Base-by-base conservation (phyloP, 176 grass and related monocot genomes). In the Hordeum marinum region DNA sequence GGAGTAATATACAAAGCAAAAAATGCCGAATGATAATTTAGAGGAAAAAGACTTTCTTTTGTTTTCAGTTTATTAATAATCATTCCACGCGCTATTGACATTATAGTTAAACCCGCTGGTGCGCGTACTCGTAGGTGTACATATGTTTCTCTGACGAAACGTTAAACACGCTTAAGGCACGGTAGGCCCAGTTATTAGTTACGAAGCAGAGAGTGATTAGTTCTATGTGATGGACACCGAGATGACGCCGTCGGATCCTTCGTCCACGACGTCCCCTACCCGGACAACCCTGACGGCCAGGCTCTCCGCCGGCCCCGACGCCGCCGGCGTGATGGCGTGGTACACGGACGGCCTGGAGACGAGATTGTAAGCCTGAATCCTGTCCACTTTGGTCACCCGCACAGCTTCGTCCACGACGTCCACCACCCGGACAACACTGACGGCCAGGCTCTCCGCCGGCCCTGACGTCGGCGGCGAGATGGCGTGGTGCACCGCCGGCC, bases 351-450 rank as follows among this genome's bases (percentile, higher is more conserved):
- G 83, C 73, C 63, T 90, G 79, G 34, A 36, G 72, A 80, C 32
- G 35, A 86, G 20, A 79, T 86, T 90, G 83, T 86, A 36, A 1
- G 83, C 79, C 55, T 86, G 64, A 7, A 90, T 90, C 73, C 55
- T 86, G 55, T 90, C 83, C 79, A 86, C 88, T 52, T 63, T 90
- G 20, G 67, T 69, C 64, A 90, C 88, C 72, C 72, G 85, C 42
- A 90, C 88, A 34, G 17, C 78, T 11, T 72, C 34, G 1, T 86
- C 83, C 0, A 90, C 31, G 9, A 57, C 18, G 5, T 72, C 66
- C 8, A 42, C 34, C 0, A 88, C 34, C 5, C 81, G 23, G 35
- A 84, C 75, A 72, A 84, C 41, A 0, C 21, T 78, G 32, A 88
- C 66, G 32, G 75, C 61, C 18, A 79, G 15, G 41, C 75, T 79